A percentile compares a stretch with the other conserved stretches of the same genome.
Evolutionary conservation across 257 asterid species (phyloP).

Genomic region (Misopates orontium): DNA sequence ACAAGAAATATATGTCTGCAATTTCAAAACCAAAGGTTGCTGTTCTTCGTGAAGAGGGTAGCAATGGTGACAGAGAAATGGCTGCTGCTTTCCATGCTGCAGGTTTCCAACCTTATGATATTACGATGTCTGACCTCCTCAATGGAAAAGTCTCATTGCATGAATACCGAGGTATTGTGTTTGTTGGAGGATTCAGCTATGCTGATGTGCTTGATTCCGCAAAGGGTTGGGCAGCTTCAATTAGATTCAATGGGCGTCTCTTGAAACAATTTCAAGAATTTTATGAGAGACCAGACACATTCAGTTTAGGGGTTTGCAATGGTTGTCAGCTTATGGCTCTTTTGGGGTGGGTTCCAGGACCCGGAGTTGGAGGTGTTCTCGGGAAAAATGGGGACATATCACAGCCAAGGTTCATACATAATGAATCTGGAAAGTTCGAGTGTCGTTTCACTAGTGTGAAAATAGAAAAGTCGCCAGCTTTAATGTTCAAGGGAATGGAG

Average conservation of each 20-base stretch:
- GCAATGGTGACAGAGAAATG: constrained; percentile 98
- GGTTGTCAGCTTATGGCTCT: constrained; percentile 99
- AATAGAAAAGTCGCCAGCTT: constrained; percentile 71
- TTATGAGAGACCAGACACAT: constrained; percentile 71
- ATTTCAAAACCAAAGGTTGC: constrained; percentile 81
- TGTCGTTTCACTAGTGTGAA: constrained; percentile 85
- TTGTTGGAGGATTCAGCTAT: constrained; percentile 95
- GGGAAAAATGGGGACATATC: constrained; percentile 67
- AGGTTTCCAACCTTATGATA: constrained; percentile 96
- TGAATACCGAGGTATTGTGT: constrained; percentile 39
- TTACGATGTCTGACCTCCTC: constrained; percentile 93
- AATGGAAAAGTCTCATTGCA: constrained; percentile 49
- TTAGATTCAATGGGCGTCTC: constrained; percentile 71
- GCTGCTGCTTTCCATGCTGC: constrained; percentile 87
- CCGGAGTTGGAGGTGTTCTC: constrained; percentile 66
- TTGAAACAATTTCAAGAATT: constrained; percentile 77
- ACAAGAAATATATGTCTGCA: constrained; percentile 49
- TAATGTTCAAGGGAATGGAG: constrained; percentile 91
- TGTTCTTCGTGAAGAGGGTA: constrained; percentile 89
- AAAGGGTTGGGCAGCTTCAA: constrained; percentile 95
- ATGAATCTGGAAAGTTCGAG: constrained; percentile 82
- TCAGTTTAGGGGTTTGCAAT: constrained; percentile 92
- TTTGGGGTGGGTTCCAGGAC: constrained; percentile 94
- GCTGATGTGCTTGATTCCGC: constrained; percentile 96
- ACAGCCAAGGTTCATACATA: constrained; percentile 86